Evolutionary conservation across 2,329 filamentous ascomycete species (phyloP).

Genomic region (Calonectria leucothoes): DNA sequence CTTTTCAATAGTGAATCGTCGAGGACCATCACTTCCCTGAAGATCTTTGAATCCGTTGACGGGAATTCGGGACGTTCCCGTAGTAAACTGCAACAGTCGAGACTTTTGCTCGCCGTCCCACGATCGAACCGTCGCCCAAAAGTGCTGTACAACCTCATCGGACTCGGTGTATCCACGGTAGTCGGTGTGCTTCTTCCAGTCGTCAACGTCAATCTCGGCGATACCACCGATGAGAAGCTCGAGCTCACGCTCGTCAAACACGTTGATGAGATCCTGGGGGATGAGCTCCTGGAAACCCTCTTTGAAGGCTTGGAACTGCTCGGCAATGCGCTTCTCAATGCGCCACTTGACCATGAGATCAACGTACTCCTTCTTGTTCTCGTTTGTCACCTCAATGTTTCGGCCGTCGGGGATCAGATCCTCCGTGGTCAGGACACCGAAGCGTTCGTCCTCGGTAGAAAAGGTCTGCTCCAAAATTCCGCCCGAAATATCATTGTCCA

Average conservation of each 20-base stretch:
- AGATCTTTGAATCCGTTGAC: slow-evolving; percentile 99
- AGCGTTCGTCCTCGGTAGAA: slow-evolving; percentile 96
- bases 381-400: slow-evolving; percentile 95
- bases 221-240: slow-evolving; percentile 98
- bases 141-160: slow-evolving; percentile 97
- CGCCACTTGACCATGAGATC: slow-evolving; percentile 99
- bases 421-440: slow-evolving; percentile 93
- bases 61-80: slow-evolving; percentile 95
- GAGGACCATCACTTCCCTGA: slow-evolving; percentile 94
- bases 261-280: slow-evolving; percentile 94
- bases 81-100: slow-evolving; percentile 94
- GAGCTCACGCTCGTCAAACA: slow-evolving; percentile 97
- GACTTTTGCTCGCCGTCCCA: slow-evolving; percentile 99
- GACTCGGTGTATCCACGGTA: slow-evolving; percentile 98
- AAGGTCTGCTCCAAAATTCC: slow-evolving; percentile 96
- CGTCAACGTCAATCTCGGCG: slow-evolving; percentile 99
- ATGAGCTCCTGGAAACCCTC: slow-evolving; percentile 98
- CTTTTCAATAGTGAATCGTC: slow-evolving; percentile 98
- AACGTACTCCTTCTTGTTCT: slow-evolving; percentile 99
- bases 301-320: slow-evolving; percentile 98
- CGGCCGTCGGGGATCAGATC: slow-evolving; percentile 91
- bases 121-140: slow-evolving; percentile 96
- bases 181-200: slow-evolving; percentile 99
- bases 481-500: slow-evolving; percentile 95
- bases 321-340: slow-evolving; percentile 97